Conservation (phyloP, 2,329 filamentous ascomycete species). For the Coniella vitis region DNA sequence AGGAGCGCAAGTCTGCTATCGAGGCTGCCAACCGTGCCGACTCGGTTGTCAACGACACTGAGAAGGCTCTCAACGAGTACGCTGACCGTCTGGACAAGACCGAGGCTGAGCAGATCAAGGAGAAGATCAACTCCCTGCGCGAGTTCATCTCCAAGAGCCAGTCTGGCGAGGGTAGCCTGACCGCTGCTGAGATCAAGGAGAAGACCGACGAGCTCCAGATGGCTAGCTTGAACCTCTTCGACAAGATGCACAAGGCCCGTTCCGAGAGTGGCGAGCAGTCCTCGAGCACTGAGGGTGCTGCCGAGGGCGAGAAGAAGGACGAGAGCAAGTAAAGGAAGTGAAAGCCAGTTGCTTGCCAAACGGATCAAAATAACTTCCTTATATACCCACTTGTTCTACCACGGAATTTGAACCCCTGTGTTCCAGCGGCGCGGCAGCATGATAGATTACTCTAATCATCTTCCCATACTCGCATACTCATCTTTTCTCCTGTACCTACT, state of each 20-base stretch:
- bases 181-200: constrained; percentile 90
- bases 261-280: constrained; percentile 53
- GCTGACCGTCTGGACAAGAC: constrained; percentile 94
- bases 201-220: constrained; percentile 98
- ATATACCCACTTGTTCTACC: constrained; percentile 22
- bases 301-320: constrained; percentile 71
- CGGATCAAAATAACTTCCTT: constrained; percentile 8
- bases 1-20: constrained; percentile 92
- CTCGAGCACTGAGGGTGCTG: constrained; percentile 41
- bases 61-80: constrained; percentile 96
- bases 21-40: constrained; percentile 97
- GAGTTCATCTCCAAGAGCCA: constrained; percentile 93
- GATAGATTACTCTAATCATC: constrained; percentile 24
- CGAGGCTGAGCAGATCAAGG: constrained; percentile 84
- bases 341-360: not conserved
- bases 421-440: constrained; percentile 25
- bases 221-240: constrained; percentile 91
- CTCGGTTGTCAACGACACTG: constrained; percentile 92
- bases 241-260: constrained; percentile 99
- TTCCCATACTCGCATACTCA: constrained; percentile 16
- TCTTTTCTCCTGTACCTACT: constrained; percentile 31
- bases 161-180: constrained; percentile 78
- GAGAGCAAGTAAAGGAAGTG: constrained; percentile 54
- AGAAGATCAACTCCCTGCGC: constrained; percentile 82
- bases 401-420: constrained; percentile 21